Conservation (phyloP, 495 filamentous ascomycete genomes). For the Penicillium bialowiezense region DNA sequence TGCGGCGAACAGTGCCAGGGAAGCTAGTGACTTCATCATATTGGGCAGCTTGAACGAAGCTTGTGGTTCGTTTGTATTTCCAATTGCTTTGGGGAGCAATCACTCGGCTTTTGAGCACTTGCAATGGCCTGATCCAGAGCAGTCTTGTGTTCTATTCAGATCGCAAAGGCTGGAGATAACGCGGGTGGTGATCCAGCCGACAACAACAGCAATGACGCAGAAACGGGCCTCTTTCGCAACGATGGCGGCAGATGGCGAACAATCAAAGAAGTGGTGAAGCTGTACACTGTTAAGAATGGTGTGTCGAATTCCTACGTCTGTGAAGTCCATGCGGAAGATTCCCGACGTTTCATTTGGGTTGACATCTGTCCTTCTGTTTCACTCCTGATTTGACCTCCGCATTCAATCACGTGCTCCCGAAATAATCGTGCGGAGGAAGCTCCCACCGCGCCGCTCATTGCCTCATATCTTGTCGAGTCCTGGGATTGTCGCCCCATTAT, state of each 20-base stretch:
- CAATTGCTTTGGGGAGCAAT: not conserved
- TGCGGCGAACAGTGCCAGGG: conserved; percentile 49
- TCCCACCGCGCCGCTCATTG: not conserved
- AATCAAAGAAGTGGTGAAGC: conserved; percentile 44
- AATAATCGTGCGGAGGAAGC: conserved; percentile 14
- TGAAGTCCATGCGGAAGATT: conserved; percentile 40
- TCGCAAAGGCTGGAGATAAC: conserved; percentile 42
- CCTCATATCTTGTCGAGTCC: conserved; percentile 2
- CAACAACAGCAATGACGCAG: conserved; percentile 48
- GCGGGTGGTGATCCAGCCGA: conserved; percentile 47
- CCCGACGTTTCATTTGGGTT: conserved; percentile 5
- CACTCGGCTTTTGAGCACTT: conserved; percentile 5
- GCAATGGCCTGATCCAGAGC: conserved; percentile 12
- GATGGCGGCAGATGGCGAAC: conserved; percentile 43
- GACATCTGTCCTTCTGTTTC: conserved; percentile 24
- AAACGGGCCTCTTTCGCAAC: conserved; percentile 45
- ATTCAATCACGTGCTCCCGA: not conserved
- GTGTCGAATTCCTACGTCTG: conserved; percentile 52
- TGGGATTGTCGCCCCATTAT: conserved; percentile 17
- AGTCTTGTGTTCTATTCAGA: conserved; percentile 34
- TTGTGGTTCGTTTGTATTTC: not conserved
- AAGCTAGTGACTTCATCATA: conserved; percentile 40
- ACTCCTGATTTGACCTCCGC: conserved; percentile 28
- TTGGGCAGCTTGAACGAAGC: conserved; percentile 16
- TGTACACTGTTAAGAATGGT: conserved; percentile 44